Base-by-base conservation (phyloP, 2,329 filamentous ascomycete genomes). In the Aspergillus fumigatus region DNA sequence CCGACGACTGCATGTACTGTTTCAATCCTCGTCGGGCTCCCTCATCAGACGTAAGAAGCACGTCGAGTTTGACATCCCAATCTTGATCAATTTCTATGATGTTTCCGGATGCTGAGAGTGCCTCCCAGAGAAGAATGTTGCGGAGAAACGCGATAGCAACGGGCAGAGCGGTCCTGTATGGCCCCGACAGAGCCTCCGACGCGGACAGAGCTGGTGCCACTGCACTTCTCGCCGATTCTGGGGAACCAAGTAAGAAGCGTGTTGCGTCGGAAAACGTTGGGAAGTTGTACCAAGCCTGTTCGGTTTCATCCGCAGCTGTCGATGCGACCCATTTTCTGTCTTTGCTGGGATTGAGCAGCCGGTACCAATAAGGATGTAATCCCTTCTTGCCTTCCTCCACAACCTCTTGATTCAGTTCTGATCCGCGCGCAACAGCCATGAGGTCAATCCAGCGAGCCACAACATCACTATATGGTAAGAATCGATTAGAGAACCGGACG, bases 301-400 rank as follows among this genome's bases (percentile, higher is more conserved):
- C 75, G 82, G 78, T 57, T 78, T 75, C 50, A 68, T 75, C 84
- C 80, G 86, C 58, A 80, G 75, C 1, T 80, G 84, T 17, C 82
- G 70, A 47, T 59, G 59, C 52, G 57, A 69, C 3, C 75, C 69
- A 43, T 73, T 73, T 38, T 73, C 76, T 62, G 43, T 77, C 74
- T 43, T 82, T 77, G 4, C 64, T 70, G 54, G 76, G 75, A 62
- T 88, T 87, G 11, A 87, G 73, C 68, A 88, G 82, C 49, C 78
- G 76, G 65, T 88, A 87, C 85, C 86, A 89, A 67, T 88, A 88
- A 10, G 87, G 86, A 73, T 96, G 91, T 3, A 97, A 80, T 0
- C 94, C 94, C 71, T 91, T 92, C 59, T 85, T 87, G 1, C 92
- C 94, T 75, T 97, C 93, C 69, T 99, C 94, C 1, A 90, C 75